phyloP scores from a whole-genome alignment of 2,329 filamentous ascomycete genomes.

The Dryadomyces sulphureus region DNA sequence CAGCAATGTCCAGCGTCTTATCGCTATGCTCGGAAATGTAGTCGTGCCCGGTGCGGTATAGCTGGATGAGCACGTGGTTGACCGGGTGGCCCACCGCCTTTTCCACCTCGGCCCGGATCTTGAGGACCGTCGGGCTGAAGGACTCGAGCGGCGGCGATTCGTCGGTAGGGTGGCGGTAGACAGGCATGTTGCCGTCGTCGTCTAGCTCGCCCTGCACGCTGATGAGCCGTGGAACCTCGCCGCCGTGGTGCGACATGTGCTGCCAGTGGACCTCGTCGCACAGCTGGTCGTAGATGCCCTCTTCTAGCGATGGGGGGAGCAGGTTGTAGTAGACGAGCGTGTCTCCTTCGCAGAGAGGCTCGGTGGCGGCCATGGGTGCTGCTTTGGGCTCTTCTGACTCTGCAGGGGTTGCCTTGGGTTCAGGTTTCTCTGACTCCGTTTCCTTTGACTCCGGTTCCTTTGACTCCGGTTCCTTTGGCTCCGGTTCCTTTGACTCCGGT shows the following conservation, averaged over 20 bases:
- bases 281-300: slow-evolving; percentile 53
- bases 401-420: too few relatives aligned
- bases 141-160: slow-evolving; percentile 63
- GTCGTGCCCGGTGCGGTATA: slow-evolving; percentile 79
- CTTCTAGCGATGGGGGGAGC: slow-evolving; percentile 40
- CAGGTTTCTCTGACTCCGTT: not conserved
- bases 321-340: slow-evolving; percentile 60
- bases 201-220: slow-evolving; percentile 68
- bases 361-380: slow-evolving; percentile 17
- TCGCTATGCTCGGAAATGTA: slow-evolving; percentile 95
- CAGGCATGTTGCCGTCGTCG: slow-evolving; percentile 58
- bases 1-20: slow-evolving; percentile 84
- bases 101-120: slow-evolving; percentile 56
- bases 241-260: slow-evolving; percentile 82
- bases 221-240: slow-evolving; percentile 80
- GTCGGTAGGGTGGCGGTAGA: slow-evolving; percentile 93
- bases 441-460: not conserved
- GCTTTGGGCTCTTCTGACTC: not conserved
- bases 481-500: not conserved
- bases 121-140: slow-evolving; percentile 60
- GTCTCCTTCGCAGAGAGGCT: slow-evolving; percentile 63
- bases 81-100: slow-evolving; percentile 59
- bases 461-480: too few relatives aligned
- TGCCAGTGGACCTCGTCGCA: slow-evolving; percentile 72
- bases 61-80: slow-evolving; percentile 86